These are phyloP conservation scores for Alectoria sarmentosa DNA, from an alignment of 495 filamentous ascomycete genomes.

Conservation along the genomic window DNA sequence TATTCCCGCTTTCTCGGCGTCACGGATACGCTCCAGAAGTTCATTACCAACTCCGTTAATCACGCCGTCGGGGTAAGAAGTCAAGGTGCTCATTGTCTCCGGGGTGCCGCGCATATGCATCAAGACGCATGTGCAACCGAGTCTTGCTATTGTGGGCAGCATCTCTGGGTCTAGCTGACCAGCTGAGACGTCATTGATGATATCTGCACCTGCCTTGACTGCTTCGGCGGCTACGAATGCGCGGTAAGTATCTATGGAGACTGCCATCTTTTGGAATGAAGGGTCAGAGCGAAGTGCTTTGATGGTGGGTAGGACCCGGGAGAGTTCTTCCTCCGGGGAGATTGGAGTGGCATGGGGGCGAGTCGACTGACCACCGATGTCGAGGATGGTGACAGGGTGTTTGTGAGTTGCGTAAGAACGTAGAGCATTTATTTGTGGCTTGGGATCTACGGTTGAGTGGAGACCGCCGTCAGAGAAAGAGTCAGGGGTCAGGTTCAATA, in stretches of 20 bases:
- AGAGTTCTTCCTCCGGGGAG: conserved; percentile 61
- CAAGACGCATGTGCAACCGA: conserved; percentile 76
- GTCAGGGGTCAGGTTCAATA: conserved; percentile 92
- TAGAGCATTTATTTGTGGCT: conserved; percentile 25
- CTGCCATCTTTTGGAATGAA: conserved; percentile 52
- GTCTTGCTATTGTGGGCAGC: conserved; percentile 69
- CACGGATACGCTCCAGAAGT: conserved; percentile 59
- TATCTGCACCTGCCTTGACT: conserved; percentile 75
- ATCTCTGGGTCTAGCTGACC: conserved; percentile 74
- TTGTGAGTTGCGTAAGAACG: conserved; percentile 30
- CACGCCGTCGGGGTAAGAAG: conserved; percentile 66
- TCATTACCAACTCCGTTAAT: conserved; percentile 63
- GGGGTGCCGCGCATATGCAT: conserved; percentile 96
- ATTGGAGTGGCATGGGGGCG: conserved; percentile 65
- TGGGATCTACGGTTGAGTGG: conserved; percentile 33
- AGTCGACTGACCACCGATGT: conserved; percentile 85
- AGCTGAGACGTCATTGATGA: conserved; percentile 91
- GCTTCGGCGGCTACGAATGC: conserved; percentile 76
- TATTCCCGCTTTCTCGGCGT: conserved; percentile 76
- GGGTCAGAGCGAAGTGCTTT: conserved; percentile 58
- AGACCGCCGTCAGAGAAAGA: conserved; percentile 91
- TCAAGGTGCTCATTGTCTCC: conserved; percentile 66
- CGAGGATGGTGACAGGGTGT: conserved; percentile 65
- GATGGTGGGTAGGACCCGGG: conserved; percentile 73
- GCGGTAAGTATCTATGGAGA: conserved; percentile 90